Base-by-base conservation (phyloP, 495 filamentous ascomycete genomes). In the Penicillium malachiteum region DNA sequence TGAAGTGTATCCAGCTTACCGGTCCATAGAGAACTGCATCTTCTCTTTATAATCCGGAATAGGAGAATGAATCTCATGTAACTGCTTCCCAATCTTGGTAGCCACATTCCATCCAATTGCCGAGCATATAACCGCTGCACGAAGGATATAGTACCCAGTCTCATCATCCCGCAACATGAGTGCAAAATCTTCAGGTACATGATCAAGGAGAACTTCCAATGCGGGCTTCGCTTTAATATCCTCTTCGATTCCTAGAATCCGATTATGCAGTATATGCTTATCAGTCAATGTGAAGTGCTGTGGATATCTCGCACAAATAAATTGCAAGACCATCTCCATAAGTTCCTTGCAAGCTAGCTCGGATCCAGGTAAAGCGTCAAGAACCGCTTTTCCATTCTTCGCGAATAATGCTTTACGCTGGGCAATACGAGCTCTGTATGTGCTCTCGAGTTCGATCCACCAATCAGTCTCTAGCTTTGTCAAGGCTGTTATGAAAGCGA, bases 41-140 rank as follows among this genome's bases (percentile, higher is more conserved):
- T 92, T 94, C 71, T 91, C 88, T 55, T 90, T 90, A 66, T 94
- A 95, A 60, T 96, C 90, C 0, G 92, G 91, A 30, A 96, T 87
- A 1, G 84, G 81, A 3, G 65, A 68, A 68, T 96, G 92, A 57
- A 96, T 93, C 54, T 89, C 80, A 47, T 86, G 76, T 33, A 96
- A 73, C 47, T 79, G 80, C 57, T 85, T 67, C 12, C 90, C 90
- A 42, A 94, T 81, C 73, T 96, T 96, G 10, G 77, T 83, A 0
- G 74, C 81, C 0, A 94, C 75, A 66, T 87, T 88, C 91, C 91
- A 96, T 2, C 92, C 92, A 0, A 96, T 69, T 1, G 85, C 77
- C 13, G 85, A 90, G 66, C 91, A 96, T 32, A 94, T 85, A 7
- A 92, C 71, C 4, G 89, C 92, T 1, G 89, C 90, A 37, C 87